Evolutionary conservation across 306 rosid species (phyloP).

Genomic region (Parietaria judaica): DNA sequence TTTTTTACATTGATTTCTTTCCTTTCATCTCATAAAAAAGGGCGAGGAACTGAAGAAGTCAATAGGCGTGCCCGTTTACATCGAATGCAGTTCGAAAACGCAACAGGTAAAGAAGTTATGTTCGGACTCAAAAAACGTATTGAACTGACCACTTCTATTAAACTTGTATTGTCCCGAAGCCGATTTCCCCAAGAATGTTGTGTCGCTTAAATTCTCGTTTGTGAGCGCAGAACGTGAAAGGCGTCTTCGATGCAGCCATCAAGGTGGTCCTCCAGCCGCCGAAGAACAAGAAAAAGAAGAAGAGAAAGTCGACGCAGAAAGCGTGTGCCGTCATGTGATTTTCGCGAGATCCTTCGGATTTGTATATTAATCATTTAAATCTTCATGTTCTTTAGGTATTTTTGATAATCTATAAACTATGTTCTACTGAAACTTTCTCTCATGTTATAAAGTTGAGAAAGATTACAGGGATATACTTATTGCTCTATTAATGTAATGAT

Average conservation of each 20-base stretch:
- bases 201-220: not conserved
- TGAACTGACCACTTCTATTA: constrained; percentile 1
- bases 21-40: constrained; percentile 28
- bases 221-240: constrained; percentile 78
- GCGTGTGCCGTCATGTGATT: constrained; percentile 76
- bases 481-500: no score
- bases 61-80: constrained; percentile 77
- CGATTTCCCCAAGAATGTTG: no score
- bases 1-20: constrained; percentile 7
- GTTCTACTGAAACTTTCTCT: constrained; percentile 18
- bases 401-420: constrained; percentile 21
- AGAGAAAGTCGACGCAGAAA: constrained; percentile 60
- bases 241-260: constrained; percentile 89
- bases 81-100: constrained; percentile 95
- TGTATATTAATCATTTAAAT: constrained; percentile 36
- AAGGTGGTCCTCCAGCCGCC: constrained; percentile 97
- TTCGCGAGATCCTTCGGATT: constrained; percentile 30
- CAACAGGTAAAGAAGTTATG: constrained; percentile 59
- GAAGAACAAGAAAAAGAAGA: constrained; percentile 66
- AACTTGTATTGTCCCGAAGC: not conserved
- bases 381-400: constrained; percentile 30
- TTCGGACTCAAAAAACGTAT: not conserved
- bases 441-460: not conserved
- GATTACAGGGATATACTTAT: no score
- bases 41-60: constrained; percentile 87